phyloP scores from a whole-genome alignment of 306 rosid species.

The Erythrophleum fordii region DNA sequence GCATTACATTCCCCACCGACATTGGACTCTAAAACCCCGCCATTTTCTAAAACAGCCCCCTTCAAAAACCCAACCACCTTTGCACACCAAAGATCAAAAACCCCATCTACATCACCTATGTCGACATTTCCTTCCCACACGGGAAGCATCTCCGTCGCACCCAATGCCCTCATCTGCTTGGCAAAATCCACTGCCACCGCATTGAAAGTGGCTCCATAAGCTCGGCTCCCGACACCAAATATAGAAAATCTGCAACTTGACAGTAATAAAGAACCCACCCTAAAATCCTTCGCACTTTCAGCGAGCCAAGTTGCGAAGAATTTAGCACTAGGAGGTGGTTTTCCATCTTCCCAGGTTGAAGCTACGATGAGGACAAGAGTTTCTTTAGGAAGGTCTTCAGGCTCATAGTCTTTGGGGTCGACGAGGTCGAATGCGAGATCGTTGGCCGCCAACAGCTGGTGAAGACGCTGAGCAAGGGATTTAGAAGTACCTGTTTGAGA shows the following conservation, averaged over 20 bases:
- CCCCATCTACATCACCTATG: slow-evolving; percentile 62
- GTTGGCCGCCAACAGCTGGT: slow-evolving; percentile 53
- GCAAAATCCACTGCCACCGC: slow-evolving; percentile 69
- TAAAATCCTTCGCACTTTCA: slow-evolving; percentile 78
- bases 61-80: slow-evolving; percentile 59
- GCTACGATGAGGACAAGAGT: slow-evolving; percentile 64
- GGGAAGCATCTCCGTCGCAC: slow-evolving; percentile 75
- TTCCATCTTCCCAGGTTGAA: slow-evolving; percentile 93
- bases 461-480: slow-evolving; percentile 79
- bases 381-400: slow-evolving; percentile 87
- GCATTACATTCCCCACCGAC: slow-evolving; percentile 48
- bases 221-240: slow-evolving; percentile 88
- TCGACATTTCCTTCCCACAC: slow-evolving; percentile 80
- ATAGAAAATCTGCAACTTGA: slow-evolving; percentile 65
- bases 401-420: slow-evolving; percentile 71
- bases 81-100: slow-evolving; percentile 74
- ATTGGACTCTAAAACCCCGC: slow-evolving; percentile 36
- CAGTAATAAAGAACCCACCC: slow-evolving; percentile 83
- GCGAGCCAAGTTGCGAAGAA: slow-evolving; percentile 88
- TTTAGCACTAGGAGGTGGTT: slow-evolving; percentile 57
- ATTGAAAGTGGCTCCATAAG: slow-evolving; percentile 68
- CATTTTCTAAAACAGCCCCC: slow-evolving; percentile 51
- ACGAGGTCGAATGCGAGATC: slow-evolving; percentile 62
- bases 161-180: slow-evolving; percentile 66
- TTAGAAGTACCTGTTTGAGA: slow-evolving; percentile 84